Base-by-base conservation (phyloP, 148 eudicot genomes). In the Amaranthus cruentus region DNA sequence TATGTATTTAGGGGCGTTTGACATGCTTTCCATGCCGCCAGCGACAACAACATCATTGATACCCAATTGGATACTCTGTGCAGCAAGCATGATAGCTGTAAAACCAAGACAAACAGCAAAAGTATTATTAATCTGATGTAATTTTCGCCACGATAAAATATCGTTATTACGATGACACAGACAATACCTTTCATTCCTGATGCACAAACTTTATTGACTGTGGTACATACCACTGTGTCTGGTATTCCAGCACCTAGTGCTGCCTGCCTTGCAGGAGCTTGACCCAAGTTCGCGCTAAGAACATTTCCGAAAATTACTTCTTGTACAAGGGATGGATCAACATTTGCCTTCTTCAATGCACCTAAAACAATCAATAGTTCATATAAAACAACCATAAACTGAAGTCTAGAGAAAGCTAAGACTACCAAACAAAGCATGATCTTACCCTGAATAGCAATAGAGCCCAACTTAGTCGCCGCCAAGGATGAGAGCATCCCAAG, bases 21-120 rank as follows among this genome's bases (percentile, higher is more conserved):
- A 95, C 98, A 95, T 95, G 93, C 97, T 95, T 75, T 95, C 98
- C 98, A 95, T 95, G 79, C 98, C 98, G 81, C 98, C 98, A 62
- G 98, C 91, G 70, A 95, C 93, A 75, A 95, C 98, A 71, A 95
- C 78, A 80, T 95, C 97, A 75, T 91, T 95, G 85, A 86, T 81
- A 75, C 98, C 98, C 85, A 95, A 82, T 76, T 91, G 96, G 72
- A 95, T 95, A 81, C 89, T 91, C 78, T 95, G 98, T 66, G 98
- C 91, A 47, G 97, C 98, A 62, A 95, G 85, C 93, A 95, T 90
- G 71, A 92, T 88, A 81, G 98, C 98, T 95, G 91, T 62, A 84
- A 75, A 47, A 67, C 58, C 74, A 74, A 73, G 60, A 61, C 73
- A 13, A 79, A 7, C 1, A 28, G 38, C 66, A 47, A 13, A 53